These are phyloP conservation scores for Silene uniflora DNA, from an alignment of 148 eudicot genomes.

Conservation along the genomic window DNA sequence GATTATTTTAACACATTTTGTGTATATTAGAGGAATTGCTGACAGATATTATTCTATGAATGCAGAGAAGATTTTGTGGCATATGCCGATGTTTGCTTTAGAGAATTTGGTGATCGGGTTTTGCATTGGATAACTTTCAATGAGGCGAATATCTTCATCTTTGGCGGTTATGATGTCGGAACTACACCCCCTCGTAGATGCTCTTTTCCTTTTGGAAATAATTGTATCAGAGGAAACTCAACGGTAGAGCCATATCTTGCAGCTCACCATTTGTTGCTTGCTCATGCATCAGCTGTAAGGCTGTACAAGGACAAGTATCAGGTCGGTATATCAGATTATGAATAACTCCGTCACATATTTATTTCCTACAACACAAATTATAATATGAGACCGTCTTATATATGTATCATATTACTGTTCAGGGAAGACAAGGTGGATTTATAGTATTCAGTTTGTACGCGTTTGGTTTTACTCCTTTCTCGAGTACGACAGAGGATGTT, in stretches of 20 bases:
- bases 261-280: slow-evolving; percentile 48
- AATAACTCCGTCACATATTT: no score
- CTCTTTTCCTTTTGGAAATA: slow-evolving; percentile 30
- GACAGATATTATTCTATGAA: background rate
- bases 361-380: no score
- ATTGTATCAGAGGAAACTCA: slow-evolving; percentile 46
- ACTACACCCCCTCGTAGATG: slow-evolving; percentile 41
- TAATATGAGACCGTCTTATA: no score
- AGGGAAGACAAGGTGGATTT: slow-evolving; percentile 24
- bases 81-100: slow-evolving; percentile 68
- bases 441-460: slow-evolving; percentile 26
- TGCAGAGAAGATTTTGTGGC: slow-evolving; percentile 40
- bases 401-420: background rate
- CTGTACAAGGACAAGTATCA: slow-evolving; percentile 47
- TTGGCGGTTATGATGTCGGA: slow-evolving; percentile 41
- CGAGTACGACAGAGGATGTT: slow-evolving; percentile 20
- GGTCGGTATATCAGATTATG: slow-evolving; percentile 30
- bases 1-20: background rate
- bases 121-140: slow-evolving; percentile 62
- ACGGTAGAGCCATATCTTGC: slow-evolving; percentile 50
- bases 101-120: slow-evolving; percentile 63
- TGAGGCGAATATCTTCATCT: slow-evolving; percentile 42
- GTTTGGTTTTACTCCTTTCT: slow-evolving; percentile 10
- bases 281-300: slow-evolving; percentile 48
- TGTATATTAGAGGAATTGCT: background rate